phyloP scores from a whole-genome alignment of 805 yeast genomes.

The Tetrapisispora phaffii region DNA sequence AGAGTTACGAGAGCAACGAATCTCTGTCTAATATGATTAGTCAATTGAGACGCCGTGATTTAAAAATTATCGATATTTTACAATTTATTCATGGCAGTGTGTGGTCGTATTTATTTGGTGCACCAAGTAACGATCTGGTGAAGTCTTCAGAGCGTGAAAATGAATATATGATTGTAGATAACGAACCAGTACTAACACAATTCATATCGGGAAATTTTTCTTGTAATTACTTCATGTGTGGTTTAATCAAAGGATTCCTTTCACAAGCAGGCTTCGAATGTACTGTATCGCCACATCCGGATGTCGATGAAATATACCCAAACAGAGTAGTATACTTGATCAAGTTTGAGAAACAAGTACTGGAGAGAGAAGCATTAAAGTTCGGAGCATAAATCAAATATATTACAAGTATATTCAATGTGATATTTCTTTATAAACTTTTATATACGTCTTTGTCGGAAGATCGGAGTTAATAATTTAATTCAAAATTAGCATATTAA shows the following conservation, averaged over 20 bases:
- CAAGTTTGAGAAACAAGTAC: slow-evolving; percentile 52
- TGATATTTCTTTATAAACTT: background rate
- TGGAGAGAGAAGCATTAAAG: slow-evolving; percentile 44
- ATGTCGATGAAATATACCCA: slow-evolving; percentile 48
- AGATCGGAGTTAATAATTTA: background rate
- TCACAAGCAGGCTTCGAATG: slow-evolving; percentile 64
- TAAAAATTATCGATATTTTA: slow-evolving; percentile 53
- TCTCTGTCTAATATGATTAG: slow-evolving; percentile 17
- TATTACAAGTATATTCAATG: background rate
- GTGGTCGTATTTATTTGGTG: slow-evolving; percentile 72
- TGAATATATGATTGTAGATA: slow-evolving; percentile 73
- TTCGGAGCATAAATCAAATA: slow-evolving; percentile 11
- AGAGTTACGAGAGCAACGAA: slow-evolving; percentile 7
- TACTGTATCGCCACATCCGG: slow-evolving; percentile 69
- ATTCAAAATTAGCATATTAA: background rate
- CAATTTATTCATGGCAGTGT: slow-evolving; percentile 65
- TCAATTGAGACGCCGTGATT: slow-evolving; percentile 40
- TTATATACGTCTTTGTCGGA: too few species aligned
- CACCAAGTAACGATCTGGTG: slow-evolving; percentile 65
- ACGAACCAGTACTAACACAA: slow-evolving; percentile 55
- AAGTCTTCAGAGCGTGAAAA: slow-evolving; percentile 58
- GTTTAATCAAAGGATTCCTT: slow-evolving; percentile 75
- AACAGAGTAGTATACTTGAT: slow-evolving; percentile 65
- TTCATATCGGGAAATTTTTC: slow-evolving; percentile 64
- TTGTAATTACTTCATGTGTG: slow-evolving; percentile 80